A percentile compares a stretch with the other conserved stretches of the same genome.
Evolutionary conservation across 2,329 filamentous ascomycete species (phyloP).

Genomic region (Aspergillus fructus): DNA sequence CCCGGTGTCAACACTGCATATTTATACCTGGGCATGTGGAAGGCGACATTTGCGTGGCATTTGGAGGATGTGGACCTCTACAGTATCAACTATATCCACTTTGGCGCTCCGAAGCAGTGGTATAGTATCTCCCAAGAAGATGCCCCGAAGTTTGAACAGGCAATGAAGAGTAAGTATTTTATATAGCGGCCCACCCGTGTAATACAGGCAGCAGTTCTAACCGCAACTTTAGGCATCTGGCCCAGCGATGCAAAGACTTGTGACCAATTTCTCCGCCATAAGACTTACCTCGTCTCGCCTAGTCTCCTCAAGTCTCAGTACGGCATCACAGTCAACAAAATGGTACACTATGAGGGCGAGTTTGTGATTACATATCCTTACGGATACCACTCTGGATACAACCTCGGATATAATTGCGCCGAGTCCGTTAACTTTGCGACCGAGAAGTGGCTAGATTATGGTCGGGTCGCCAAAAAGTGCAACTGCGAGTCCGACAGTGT

Average conservation of each 20-base stretch:
- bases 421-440: conserved; percentile 98
- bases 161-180: conserved; percentile 70
- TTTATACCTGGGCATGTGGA: conserved; percentile 98
- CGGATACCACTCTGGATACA: conserved; percentile 97
- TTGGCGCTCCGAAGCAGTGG: conserved; percentile 98
- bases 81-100: conserved; percentile 99
- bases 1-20: conserved; percentile 98
- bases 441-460: conserved; percentile 92
- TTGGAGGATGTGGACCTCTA: conserved; percentile 97
- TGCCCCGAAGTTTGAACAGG: conserved; percentile 84
- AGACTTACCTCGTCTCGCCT: conserved; percentile 94
- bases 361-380: conserved; percentile 99
- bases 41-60: conserved; percentile 98
- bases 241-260: conserved; percentile 93
- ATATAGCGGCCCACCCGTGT: not conserved
- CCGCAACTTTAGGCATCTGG: conserved; percentile 63
- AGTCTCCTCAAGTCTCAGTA: conserved; percentile 82
- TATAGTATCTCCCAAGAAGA: conserved; percentile 98
- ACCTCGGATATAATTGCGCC: conserved; percentile 96
- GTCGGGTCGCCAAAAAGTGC: conserved; percentile 93
- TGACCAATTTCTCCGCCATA: conserved; percentile 93
- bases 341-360: conserved; percentile 93
- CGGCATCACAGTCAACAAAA: conserved; percentile 93
- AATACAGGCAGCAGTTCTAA: conserved; percentile 1
- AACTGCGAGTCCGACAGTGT: conserved; percentile 97